A percentile compares a stretch with the other conserved stretches of the same genome.
phyloP scores from a whole-genome alignment of 495 filamentous ascomycete species.

The Hamigera avellanea region DNA sequence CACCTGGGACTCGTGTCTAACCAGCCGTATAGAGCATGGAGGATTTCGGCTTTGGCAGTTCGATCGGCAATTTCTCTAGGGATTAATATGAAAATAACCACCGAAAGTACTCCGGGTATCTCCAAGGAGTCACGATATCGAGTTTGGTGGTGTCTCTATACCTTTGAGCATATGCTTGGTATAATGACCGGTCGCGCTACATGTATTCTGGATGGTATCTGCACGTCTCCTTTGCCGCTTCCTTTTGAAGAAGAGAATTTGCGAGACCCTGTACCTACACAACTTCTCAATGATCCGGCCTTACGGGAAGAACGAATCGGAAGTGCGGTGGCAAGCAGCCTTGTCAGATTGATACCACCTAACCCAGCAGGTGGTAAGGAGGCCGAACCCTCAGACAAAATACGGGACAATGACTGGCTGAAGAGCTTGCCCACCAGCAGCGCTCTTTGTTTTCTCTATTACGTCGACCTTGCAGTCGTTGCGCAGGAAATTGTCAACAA shows the following conservation, averaged over 20 bases:
- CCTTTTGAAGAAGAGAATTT: constrained; percentile 44
- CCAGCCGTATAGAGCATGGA: constrained; percentile 43
- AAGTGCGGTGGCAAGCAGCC: constrained; percentile 22
- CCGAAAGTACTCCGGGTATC: constrained; percentile 31
- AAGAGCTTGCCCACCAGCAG: constrained; percentile 22
- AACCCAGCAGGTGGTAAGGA: constrained; percentile 23
- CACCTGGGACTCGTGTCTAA: constrained; percentile 2
- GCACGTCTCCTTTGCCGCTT: constrained; percentile 48
- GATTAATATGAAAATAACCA: constrained; percentile 52
- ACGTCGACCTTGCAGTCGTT: constrained; percentile 39
- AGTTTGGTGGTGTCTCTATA: constrained; percentile 57
- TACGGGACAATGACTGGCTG: constrained; percentile 17
- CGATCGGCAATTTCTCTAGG: constrained; percentile 50
- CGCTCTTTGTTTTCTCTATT: constrained; percentile 37
- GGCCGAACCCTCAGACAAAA: constrained; percentile 9
- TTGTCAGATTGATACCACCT: constrained; percentile 26
- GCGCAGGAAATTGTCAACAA: constrained; percentile 41
- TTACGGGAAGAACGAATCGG: constrained; percentile 29
- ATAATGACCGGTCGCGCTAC: constrained; percentile 57
- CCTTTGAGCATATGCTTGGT: constrained; percentile 46
- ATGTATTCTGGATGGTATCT: constrained; percentile 45
- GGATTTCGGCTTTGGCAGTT: constrained; percentile 47
- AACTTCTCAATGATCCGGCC: constrained; percentile 19
- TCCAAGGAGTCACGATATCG: constrained; percentile 53
- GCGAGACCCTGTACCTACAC: constrained; percentile 17